Evolutionary conservation across 768 basidiomycete species (phyloP).

Genomic region (Trametes maxima): DNA sequence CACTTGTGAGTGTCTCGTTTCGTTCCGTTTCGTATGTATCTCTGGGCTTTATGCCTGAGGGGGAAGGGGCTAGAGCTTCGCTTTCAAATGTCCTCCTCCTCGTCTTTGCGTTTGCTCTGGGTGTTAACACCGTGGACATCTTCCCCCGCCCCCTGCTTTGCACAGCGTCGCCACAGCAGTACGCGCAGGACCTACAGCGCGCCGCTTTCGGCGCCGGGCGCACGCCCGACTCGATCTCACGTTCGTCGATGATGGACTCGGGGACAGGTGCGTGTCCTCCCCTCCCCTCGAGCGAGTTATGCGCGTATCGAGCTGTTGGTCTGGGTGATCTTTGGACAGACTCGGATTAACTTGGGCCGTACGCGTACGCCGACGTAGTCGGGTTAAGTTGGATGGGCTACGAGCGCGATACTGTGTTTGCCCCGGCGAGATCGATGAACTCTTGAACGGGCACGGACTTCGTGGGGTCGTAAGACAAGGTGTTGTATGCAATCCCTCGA

Average conservation of each 20-base stretch:
- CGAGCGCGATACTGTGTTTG: too few relatives aligned
- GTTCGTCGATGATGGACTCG: conserved; percentile 16
- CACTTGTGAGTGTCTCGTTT: not conserved
- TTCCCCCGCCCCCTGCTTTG: not conserved
- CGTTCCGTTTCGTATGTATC: too few relatives aligned
- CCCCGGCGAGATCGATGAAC: too few relatives aligned
- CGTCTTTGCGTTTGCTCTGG: too few relatives aligned
- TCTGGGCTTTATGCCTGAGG: too few relatives aligned
- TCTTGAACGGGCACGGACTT: too few relatives aligned
- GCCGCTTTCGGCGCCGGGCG: conserved; percentile 19
- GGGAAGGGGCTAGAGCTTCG: not conserved
- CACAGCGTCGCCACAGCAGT: conserved; percentile 3
- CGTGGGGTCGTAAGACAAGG: too few relatives aligned
- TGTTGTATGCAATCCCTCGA: too few relatives aligned
- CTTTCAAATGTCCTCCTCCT: not conserved
- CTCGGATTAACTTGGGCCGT: too few relatives aligned
- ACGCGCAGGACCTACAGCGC: conserved; percentile 8
- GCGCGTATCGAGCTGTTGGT: not conserved
- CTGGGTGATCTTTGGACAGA: not conserved
- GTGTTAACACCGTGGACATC: not conserved
- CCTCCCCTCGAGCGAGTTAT: not conserved
- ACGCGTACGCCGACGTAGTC: too few relatives aligned
- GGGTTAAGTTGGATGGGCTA: too few relatives aligned
- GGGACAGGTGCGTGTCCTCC: not conserved
- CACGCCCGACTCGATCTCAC: conserved; percentile 11